phyloP scores from a whole-genome alignment of 1,284 basidiomycete genomes.

The Meripilus lineatus region DNA sequence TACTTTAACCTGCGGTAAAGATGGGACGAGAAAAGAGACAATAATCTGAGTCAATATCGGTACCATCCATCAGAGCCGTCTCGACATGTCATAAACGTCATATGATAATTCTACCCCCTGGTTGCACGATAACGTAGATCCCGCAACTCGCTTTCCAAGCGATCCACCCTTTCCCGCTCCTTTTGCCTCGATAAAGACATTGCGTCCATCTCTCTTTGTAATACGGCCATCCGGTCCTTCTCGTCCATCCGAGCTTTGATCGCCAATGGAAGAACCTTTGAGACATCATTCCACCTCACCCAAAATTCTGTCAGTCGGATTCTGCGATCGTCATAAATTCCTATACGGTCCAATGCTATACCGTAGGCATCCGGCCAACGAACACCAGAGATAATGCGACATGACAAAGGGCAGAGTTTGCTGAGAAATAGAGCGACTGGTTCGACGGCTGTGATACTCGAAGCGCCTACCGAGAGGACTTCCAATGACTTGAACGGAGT shows the following conservation, averaged over 20 bases:
- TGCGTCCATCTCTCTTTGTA: constrained; percentile 36
- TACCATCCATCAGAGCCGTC: no score
- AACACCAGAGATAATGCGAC: constrained; percentile 34
- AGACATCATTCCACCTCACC: constrained; percentile 22
- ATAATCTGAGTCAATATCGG: no score
- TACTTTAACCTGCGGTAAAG: no score
- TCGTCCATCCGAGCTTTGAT: constrained; percentile 28
- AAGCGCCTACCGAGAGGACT: constrained; percentile 46
- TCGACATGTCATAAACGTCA: no score
- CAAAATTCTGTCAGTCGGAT: constrained; percentile 16
- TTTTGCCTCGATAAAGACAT: not conserved
- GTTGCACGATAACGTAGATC: no score
- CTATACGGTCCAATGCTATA: constrained; percentile 22
- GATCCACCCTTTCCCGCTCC: not conserved
- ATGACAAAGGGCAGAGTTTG: constrained; percentile 38
- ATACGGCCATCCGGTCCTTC: constrained; percentile 31
- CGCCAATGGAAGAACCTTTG: constrained; percentile 22
- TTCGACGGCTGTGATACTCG: constrained; percentile 35
- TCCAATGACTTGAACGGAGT: constrained; percentile 35
- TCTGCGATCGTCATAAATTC: constrained; percentile 19
- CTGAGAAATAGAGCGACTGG: constrained; percentile 49
- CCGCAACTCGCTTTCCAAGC: not conserved
- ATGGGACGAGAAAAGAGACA: no score
- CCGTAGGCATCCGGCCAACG: constrained; percentile 28
- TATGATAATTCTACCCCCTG: no score